Percentiles rank a stretch among this genome's conserved stretches.
phyloP scores from a whole-genome alignment of 164 flowering plant species.

The Hamamelis virginiana region DNA sequence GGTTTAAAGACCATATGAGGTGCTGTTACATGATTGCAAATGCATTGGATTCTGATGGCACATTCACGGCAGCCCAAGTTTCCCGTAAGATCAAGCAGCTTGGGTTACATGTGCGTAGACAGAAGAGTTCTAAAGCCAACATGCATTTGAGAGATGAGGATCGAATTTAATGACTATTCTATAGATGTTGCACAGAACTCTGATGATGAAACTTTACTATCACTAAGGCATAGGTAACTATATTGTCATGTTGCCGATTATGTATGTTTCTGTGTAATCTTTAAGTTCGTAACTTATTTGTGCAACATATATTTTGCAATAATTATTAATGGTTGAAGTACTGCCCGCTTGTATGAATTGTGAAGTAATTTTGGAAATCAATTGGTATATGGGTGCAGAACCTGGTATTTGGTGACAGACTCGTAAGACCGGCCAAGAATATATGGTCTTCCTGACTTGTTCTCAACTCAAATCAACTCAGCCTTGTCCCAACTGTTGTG shows the following conservation, averaged over 20 bases:
- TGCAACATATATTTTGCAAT: too few relatives aligned
- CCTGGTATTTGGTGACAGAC: not conserved
- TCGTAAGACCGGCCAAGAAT: not conserved
- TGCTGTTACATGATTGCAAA: slow-evolving; percentile 87
- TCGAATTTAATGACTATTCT: slow-evolving; percentile 17
- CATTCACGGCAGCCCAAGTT: slow-evolving; percentile 63
- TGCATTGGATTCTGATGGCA: slow-evolving; percentile 59
- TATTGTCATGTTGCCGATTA: not conserved
- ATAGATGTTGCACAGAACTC: slow-evolving; percentile 36
- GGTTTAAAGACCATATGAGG: slow-evolving; percentile 76
- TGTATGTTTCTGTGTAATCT: not conserved
- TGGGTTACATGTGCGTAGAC: slow-evolving; percentile 52
- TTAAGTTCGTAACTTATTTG: not conserved
- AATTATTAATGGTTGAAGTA: not conserved
- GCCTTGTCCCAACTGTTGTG: too few relatives aligned
- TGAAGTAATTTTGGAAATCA: not conserved
- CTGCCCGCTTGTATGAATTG: not conserved
- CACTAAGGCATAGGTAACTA: slow-evolving; percentile 39
- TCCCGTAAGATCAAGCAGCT: slow-evolving; percentile 82
- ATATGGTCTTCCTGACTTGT: too few relatives aligned
- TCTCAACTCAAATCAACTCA: not conserved
- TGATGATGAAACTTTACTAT: slow-evolving; percentile 58
- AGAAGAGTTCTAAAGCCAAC: slow-evolving; percentile 28
- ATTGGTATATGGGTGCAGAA: not conserved
- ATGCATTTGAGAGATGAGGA: slow-evolving; percentile 38